A percentile compares a stretch with the other conserved stretches of the same genome.
Evolutionary conservation across 2,329 filamentous ascomycete genomes (phyloP).

Genomic region (Alternaria brassicae): DNA sequence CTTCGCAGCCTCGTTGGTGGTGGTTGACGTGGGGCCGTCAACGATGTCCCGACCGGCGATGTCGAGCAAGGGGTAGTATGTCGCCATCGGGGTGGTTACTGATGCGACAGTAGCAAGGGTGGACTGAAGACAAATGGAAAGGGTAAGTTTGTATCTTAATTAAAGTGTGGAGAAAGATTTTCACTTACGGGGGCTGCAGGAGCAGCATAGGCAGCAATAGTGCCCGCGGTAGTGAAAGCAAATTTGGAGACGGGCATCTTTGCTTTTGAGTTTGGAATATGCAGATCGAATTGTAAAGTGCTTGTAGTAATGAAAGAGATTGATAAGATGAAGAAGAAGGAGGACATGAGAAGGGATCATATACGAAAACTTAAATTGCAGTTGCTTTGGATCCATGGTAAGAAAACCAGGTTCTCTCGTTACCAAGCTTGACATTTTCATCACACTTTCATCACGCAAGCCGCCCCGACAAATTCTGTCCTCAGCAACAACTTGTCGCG

Average conservation of each 20-base stretch:
- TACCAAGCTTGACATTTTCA: neutral
- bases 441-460: too few species aligned
- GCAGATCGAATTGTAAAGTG: neutral
- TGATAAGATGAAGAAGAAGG: neutral
- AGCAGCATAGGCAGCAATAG: neutral
- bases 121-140: too few species aligned
- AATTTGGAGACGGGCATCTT: neutral
- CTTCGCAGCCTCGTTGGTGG: neutral
- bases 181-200: neutral
- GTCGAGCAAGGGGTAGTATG: neutral
- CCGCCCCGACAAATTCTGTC: accelerated
- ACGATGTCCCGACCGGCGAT: neutral
- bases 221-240: neutral
- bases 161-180: too few species aligned
- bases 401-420: neutral
- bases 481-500: neutral
- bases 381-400: neutral
- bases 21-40: neutral
- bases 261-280: neutral
- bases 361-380: too few species aligned
- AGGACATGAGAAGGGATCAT: neutral
- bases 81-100: neutral
- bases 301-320: neutral
- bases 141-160: too few species aligned
- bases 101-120: too few species aligned